phyloP scores from a whole-genome alignment of 345 rosid species.

The Salix purpurea region DNA sequence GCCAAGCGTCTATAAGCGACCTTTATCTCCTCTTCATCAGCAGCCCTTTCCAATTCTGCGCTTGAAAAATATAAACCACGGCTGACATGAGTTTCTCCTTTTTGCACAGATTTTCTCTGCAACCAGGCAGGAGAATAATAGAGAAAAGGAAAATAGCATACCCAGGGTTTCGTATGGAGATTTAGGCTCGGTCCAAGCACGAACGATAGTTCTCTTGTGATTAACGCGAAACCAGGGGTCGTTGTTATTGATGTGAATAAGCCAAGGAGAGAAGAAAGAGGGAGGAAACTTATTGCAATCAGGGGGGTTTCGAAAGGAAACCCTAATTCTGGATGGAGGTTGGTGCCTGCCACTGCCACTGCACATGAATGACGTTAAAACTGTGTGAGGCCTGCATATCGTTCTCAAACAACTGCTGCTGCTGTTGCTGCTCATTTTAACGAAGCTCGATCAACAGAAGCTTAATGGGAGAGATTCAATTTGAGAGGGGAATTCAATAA shows the following conservation, averaged over 20 bases:
- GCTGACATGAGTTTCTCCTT: background rate
- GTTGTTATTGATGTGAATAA: slow-evolving; percentile 31
- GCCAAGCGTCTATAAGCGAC: slow-evolving; percentile 83
- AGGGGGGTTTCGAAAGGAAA: slow-evolving; percentile 48
- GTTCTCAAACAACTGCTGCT: slow-evolving; percentile 62
- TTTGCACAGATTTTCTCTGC: slow-evolving; percentile 1
- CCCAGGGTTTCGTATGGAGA: slow-evolving; percentile 95
- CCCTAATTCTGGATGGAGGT: slow-evolving; percentile 42
- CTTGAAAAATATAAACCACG: background rate
- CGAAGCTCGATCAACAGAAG: background rate
- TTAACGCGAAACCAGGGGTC: slow-evolving; percentile 48
- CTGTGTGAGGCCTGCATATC: slow-evolving; percentile 55
- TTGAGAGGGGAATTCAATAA: background rate
- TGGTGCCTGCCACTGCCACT: slow-evolving; percentile 31
- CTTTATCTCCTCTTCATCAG: slow-evolving; percentile 83
- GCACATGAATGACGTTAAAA: slow-evolving; percentile 51
- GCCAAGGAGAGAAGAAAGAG: slow-evolving; percentile 37
- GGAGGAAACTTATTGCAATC: slow-evolving; percentile 30
- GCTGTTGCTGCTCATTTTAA: slow-evolving; percentile 47
- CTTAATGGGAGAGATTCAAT: background rate
- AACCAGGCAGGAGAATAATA: background rate
- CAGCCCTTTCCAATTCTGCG: slow-evolving; percentile 78
- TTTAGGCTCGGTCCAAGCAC: slow-evolving; percentile 63
- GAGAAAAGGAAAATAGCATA: slow-evolving; percentile 15
- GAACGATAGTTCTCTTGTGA: slow-evolving; percentile 56